Base-by-base conservation (phyloP, 164 flowering plant species). In the Warburgia ugandensis region DNA sequence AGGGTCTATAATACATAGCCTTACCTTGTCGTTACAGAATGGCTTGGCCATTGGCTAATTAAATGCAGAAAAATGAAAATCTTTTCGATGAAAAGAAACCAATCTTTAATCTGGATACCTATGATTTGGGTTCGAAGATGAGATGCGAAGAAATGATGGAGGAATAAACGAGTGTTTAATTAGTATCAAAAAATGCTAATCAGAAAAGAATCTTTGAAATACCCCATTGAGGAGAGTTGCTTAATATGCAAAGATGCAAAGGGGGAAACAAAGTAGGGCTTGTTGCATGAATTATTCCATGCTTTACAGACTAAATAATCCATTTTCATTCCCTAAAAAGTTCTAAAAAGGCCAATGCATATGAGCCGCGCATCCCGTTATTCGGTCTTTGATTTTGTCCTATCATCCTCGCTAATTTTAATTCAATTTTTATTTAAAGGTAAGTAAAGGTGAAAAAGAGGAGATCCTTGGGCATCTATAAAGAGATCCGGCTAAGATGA, bases 241-340 rank as follows among this genome's bases (percentile, higher is more conserved):
- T 54, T 42, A 48, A 48, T 47, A 28, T 47, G 55, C 53, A 61
- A 60, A 43, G 47, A 51, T 49, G 31, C 30, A 31, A 48, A 64
- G 47, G 2, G 28, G 13, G 62, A 53, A 58, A 35, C 29, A 57
- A 58, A 58, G 68, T 36, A 28, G 9, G 55, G 32, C 52, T 52
- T 29, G 40, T 52, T 59, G 49, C 45, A 28, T 22, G 62, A 40
- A 37, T 54, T 59, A 54, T 53, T 59, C 55, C 56, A 28, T 59
- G 42, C 64, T 59, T 65, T 59, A 22, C 26, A 55, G 68, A 39
- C 35, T 65, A 35, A 54, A 48, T 14, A 19, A 50, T 36, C 8
- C 54, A 26, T 6, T 38, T 23, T 29, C 32, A 16, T n/a, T 38
- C 49, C 37, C 39, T 25, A 12, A 50, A 49, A 35, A 19, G 26